Base-by-base conservation (phyloP, 2,329 filamentous ascomycete species). In the Colletotrichum truncatum region DNA sequence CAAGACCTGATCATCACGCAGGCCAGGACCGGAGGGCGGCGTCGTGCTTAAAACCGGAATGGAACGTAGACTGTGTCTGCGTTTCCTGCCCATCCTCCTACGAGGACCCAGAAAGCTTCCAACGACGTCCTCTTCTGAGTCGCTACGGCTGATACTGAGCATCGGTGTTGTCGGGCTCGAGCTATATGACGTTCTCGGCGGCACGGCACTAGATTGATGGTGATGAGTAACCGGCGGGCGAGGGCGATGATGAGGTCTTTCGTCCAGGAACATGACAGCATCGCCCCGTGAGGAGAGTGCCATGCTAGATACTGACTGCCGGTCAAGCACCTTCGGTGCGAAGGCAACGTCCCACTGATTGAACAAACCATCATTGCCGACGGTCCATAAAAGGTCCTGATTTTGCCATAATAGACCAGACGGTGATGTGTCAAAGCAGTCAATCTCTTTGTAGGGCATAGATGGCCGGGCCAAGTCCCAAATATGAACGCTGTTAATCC, bases 381-480 rank as follows among this genome's bases (percentile, higher is more conserved):
- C 89, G 1, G 88, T 89, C 89, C 89, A 92, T 1, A 92, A 76
- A 46, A 90, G 81, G 67, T 91, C 88, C 66, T 88, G 85, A 67
- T 89, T 84, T 60, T 86, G 87, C 89, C 89, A 92, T 6, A 89
- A 75, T 14, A 91, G 73, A 2, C 84, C 84, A 8, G 82, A 83
- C 1, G 89, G 89, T 3, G 87, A 84, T 26, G 73, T 80, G 21
- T 87, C 84, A 68, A 90, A 91, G 38, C 84, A 78, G 64, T 89
- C 85, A 48, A 91, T 84, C 69, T 89, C 86, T 68, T 90, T 89
- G 72, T 89, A 91, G 0, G 89, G 88, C 80, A 91, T 84, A 2
- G 87, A 86, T 1, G 89, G 87, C 30, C 89, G 81, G 6, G 87
- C 89, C n/a, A 92, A 76, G 72, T 92, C 89, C 88, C 89, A 92